phyloP scores from a whole-genome alignment of 148 eudicot genomes.

The Dysphania ambrosioides region DNA sequence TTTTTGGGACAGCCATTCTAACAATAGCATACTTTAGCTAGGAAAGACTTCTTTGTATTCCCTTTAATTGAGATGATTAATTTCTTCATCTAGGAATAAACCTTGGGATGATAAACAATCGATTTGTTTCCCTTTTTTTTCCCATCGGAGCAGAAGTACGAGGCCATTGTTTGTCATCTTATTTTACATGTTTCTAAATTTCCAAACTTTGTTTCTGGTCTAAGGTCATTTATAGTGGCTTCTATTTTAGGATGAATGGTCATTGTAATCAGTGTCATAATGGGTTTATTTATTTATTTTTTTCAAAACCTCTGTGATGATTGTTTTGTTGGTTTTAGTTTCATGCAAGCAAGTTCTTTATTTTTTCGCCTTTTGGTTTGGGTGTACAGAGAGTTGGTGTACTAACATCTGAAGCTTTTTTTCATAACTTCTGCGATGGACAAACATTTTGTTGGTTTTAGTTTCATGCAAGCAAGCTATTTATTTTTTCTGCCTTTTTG shows the following conservation, averaged over 20 bases:
- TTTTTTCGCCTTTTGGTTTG: neutral
- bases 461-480: neutral
- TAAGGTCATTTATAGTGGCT: neutral
- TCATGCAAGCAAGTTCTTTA: neutral
- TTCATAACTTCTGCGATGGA: too few species aligned
- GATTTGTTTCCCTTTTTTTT: neutral
- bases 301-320: too few species aligned
- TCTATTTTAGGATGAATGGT: neutral
- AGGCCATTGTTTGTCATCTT: neutral
- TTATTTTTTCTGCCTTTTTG: slow-evolving; percentile 1
- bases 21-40: neutral
- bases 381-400: too few species aligned
- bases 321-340: neutral
- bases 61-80: too few species aligned
- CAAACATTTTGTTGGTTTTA: neutral
- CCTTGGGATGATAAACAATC: too few species aligned
- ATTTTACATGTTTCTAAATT: neutral
- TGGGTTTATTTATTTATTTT: too few species aligned
- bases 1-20: neutral
- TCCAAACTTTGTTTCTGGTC: neutral
- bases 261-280: neutral
- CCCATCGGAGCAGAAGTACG: neutral
- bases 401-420: too few species aligned
- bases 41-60: neutral
- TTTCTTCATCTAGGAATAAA: too few species aligned